Evolutionary conservation across 805 yeast species (phyloP), one percentile per base, ranked within the genome.

Genomic region (Clavispora carvajalis): DNA sequence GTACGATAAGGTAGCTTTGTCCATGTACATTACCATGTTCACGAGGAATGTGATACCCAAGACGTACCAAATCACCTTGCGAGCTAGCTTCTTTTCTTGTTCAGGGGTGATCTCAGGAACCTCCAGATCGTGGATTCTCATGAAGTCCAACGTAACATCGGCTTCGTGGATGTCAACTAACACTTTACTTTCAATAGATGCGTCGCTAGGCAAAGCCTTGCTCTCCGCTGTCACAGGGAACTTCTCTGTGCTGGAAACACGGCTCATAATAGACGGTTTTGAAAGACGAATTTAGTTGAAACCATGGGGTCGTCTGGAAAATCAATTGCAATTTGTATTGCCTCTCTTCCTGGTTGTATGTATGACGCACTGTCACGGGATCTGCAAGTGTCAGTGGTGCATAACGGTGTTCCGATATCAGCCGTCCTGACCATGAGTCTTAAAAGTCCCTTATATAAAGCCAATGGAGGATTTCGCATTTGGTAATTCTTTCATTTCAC

Each of bases 1-100:
- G 48, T 73, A 77, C 0, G 76, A 66, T 33, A 75, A 48, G 3
- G 78, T 69, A 3, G 75, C 76, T 47, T 77, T 77, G 53, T 76
- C 81, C 54, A 74, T 66, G 49, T 69, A 75, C 39, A 74, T 55
- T n/a, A 70, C 41, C 35, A 59, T 47, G 66, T 69, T 38, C 34
- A 64, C 36, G 55, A 64, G 16, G 62, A 64, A 50, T 53, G 53
- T 51, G 56, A 67, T 54, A 47, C 67, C 34, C 59, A 39, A 30
- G 4, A 51, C 62, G 25, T 62, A 51, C 57, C 57, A 59, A 9
- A 58, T 43, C 5, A 72, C 64, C 45, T 72, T 73, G 33, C 66
- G 53, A 2, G 62, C 51, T 11, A 73, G 50, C 38, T 53, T 60
- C 33, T 52, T 59, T 23, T 71, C 76, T 49, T 69, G 65, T 34